Evolutionary conservation across 2,329 filamentous ascomycete species (phyloP).

Genomic region (Aspergillus luchuensis): DNA sequence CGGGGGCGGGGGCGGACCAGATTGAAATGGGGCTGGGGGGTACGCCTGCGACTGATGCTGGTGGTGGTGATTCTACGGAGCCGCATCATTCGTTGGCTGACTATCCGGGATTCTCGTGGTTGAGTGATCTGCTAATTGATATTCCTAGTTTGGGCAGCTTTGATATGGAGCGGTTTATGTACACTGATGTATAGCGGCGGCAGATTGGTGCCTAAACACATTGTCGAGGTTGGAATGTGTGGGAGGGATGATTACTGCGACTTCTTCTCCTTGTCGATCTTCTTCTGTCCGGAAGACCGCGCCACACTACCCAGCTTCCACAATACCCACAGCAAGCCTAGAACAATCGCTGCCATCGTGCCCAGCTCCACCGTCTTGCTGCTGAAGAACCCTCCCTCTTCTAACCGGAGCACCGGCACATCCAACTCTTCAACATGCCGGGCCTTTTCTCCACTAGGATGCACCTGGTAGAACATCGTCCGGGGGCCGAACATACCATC

Average conservation of each 20-base stretch:
- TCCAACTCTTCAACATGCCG: constrained; percentile 57
- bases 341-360: constrained; percentile 60
- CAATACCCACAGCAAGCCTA: constrained; percentile 71
- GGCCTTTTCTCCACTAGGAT: constrained; percentile 43
- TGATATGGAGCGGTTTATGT: constrained; percentile 40
- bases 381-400: constrained; percentile 45
- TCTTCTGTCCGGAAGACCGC: constrained; percentile 24
- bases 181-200: constrained; percentile 19
- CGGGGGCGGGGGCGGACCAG: constrained; percentile 29
- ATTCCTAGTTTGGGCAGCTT: constrained; percentile 48
- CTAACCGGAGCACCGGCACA: constrained; percentile 67
- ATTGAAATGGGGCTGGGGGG: constrained; percentile 8
- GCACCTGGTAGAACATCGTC: constrained; percentile 81
- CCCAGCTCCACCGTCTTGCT: constrained; percentile 50
- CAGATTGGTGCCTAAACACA: not conserved
- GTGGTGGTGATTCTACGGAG: constrained; percentile 5
- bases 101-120: constrained; percentile 44
- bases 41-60: too few species aligned
- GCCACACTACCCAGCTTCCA: constrained; percentile 55
- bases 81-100: constrained; percentile 28
- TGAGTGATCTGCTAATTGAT: constrained; percentile 49
- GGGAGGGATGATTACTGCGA: constrained; percentile 23
- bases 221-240: not conserved
- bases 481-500: constrained; percentile 74
- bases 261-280: constrained; percentile 26